Percentiles rank a stretch among this genome's conserved stretches.
Evolutionary conservation across 2,329 filamentous ascomycete genomes (phyloP).

Genomic region (Fusarium sp.): DNA sequence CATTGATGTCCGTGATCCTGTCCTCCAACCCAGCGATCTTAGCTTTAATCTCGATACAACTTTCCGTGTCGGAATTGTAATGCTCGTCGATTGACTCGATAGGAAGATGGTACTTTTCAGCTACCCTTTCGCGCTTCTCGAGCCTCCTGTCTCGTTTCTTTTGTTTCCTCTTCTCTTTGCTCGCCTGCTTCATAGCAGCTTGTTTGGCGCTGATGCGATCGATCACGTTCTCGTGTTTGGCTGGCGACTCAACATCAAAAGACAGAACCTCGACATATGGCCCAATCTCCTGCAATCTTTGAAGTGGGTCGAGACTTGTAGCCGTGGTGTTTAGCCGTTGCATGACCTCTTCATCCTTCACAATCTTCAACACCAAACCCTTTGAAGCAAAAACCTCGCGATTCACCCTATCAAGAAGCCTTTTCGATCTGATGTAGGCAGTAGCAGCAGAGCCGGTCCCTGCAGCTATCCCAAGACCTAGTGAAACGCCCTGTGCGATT

Average conservation of each 20-base stretch:
- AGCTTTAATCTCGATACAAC: not conserved
- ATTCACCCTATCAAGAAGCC: constrained; percentile 2
- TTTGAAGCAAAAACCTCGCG: constrained; percentile 2
- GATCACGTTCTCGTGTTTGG: constrained; percentile 1
- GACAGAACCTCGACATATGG: not conserved
- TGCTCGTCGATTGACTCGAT: constrained; percentile 16
- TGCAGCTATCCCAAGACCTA: constrained; percentile 17
- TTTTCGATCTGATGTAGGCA: constrained; percentile 20
- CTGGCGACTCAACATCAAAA: constrained; percentile 15
- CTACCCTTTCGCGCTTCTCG: not conserved
- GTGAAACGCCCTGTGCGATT: constrained; percentile 10
- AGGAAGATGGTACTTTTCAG: constrained; percentile 1
- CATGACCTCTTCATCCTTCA: constrained; percentile 23
- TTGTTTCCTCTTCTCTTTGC: constrained; percentile 8
- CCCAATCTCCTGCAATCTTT: not conserved
- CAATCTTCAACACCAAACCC: constrained; percentile 14
- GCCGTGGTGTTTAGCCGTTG: not conserved
- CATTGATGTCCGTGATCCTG: constrained; percentile 2
- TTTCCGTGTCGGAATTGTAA: constrained; percentile 9
- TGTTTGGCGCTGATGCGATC: constrained; percentile 31
- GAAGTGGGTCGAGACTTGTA: constrained; percentile 15
- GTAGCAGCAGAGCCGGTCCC: constrained; percentile 14
- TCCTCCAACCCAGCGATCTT: constrained; percentile 6
- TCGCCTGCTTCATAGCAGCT: constrained; percentile 5
- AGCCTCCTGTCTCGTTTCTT: constrained; percentile 2